phyloP scores from a whole-genome alignment of 2,329 filamentous ascomycete genomes.

The Monosporascus sp. region DNA sequence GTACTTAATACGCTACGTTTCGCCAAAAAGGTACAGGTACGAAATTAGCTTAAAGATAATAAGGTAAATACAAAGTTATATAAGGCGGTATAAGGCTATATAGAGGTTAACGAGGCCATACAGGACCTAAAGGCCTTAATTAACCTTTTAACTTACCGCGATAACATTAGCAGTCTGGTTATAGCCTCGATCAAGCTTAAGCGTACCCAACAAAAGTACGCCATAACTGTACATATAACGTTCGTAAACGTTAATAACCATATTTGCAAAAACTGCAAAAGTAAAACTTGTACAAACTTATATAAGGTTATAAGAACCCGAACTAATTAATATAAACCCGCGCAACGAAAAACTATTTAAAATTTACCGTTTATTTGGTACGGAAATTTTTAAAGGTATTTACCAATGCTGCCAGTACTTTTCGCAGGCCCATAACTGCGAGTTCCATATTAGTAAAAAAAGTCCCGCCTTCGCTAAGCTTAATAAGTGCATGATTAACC shows the following conservation, averaged over 20 bases:
- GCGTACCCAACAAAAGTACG: background rate
- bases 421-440: background rate
- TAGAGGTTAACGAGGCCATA: too few species aligned
- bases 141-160: background rate
- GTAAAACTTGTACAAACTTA: background rate
- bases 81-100: too few species aligned
- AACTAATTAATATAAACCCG: background rate
- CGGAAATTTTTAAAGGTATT: background rate
- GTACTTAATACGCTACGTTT: too few species aligned
- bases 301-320: background rate
- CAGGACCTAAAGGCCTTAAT: background rate
- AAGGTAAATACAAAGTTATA: too few species aligned
- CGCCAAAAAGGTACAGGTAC: too few species aligned
- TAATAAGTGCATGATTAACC: background rate
- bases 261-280: background rate
- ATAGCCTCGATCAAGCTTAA: background rate
- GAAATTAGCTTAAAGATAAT: too few species aligned
- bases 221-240: background rate
- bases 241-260: background rate
- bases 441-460: background rate
- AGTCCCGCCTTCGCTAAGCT: background rate
- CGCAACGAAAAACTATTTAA: background rate
- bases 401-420: background rate
- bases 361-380: background rate
- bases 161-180: fast-evolving